Conservation (phyloP, 192 early-diverging fungal genomes). For the Gorgonomyces haynaldii region DNA sequence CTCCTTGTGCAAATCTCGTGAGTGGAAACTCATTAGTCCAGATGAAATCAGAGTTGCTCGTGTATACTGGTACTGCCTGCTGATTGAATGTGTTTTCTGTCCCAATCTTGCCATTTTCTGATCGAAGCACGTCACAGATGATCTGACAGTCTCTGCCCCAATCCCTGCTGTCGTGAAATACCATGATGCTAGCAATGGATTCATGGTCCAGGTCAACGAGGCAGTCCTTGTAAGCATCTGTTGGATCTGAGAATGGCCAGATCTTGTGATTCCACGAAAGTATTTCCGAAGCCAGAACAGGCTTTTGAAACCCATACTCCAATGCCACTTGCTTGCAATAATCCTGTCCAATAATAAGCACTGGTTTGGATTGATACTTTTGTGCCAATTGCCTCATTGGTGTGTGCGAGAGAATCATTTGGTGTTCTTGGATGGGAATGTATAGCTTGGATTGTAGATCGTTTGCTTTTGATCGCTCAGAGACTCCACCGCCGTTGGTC, state of each 20-base stretch:
- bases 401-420: conserved; percentile 75
- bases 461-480: conserved; percentile 57
- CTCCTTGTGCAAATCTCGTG: conserved; percentile 71
- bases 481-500: conserved; percentile 78
- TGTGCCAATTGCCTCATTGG: conserved; percentile 63
- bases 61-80: conserved; percentile 61
- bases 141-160: conserved; percentile 84
- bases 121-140: conserved; percentile 56
- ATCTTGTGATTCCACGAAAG: conserved; percentile 46
- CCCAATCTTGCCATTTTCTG: conserved; percentile 42
- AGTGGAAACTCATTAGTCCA: conserved; percentile 79
- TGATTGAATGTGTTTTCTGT: conserved; percentile 14
- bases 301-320: conserved; percentile 59
- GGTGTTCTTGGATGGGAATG: conserved; percentile 5
- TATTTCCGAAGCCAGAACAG: conserved; percentile 58
- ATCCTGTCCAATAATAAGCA: conserved; percentile 62
- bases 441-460: conserved; percentile 40
- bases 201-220: conserved; percentile 2
- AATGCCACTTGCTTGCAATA: conserved; percentile 24
- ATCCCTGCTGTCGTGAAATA: conserved; percentile 79
- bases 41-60: conserved; percentile 40
- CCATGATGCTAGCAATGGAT: conserved; percentile 58
- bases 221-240: background rate
- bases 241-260: conserved; percentile 50
- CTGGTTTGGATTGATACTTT: conserved; percentile 46